Evolutionary conservation across 208 protist species (phyloP), one percentile per base, ranked within the genome.

Genomic region (Angomonas ambiguus): DNA sequence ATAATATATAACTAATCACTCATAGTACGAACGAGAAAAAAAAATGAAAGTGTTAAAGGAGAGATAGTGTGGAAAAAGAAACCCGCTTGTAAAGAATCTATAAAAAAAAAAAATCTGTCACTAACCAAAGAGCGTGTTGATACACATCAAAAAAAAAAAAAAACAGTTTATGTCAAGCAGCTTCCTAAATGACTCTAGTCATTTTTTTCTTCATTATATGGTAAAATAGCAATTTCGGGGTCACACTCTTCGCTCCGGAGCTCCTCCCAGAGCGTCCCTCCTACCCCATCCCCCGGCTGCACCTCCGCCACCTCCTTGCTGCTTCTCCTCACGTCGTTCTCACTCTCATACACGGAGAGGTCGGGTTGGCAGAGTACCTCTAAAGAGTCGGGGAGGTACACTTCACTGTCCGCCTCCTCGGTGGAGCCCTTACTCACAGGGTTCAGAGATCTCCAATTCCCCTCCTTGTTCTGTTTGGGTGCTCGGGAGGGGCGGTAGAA

Each of bases 311-410:
- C 51, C 80, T 80, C 10, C 34, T 80, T 90, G 58, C 60, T 62
- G 62, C 91, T 86, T 45, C 89, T 86, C 20, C 81, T 71, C 66
- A 92, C 86, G 60, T 76, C 62, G 51, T 87, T 80, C 13, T 55
- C 18, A 20, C 45, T 71, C 65, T 81, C 72, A 67, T 95, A 95
- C 16, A 83, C 71, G n/a, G 85, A 82, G 13, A 92, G 75, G 67
- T 95, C 77, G 1, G 88, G 88, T 41, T 72, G 57, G 32, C 74
- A 77, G 27, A 91, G 66, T 10, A 71, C 65, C 31, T 72, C 42
- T 18, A 85, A 62, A 0, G 79, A 30, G 73, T 77, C n/a, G 73
- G 61, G 5, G 65, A 72, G 27, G 13, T 68, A 66, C 41, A 22
- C 25, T n/a, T 58, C 32, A 27, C 13, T 27, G 16, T 34, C 62